A percentile compares a stretch with the other conserved stretches of the same genome.
phyloP scores from a whole-genome alignment of 306 rosid genomes.

The Psophocarpus tetragonolobus region DNA sequence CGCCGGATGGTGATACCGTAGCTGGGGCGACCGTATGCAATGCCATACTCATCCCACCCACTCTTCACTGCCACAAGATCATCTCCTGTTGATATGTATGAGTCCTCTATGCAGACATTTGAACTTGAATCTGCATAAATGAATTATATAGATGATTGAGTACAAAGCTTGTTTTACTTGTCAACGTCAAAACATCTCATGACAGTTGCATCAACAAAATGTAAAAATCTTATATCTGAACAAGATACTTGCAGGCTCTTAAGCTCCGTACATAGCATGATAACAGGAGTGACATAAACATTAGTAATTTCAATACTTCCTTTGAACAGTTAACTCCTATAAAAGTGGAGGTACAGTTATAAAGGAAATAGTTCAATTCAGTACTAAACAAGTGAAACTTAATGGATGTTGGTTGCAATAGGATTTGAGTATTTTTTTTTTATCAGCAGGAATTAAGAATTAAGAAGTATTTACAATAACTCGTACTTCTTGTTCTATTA shows the following conservation, averaged over 20 bases:
- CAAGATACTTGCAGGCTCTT: background rate
- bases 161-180: background rate
- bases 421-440: slow-evolving; percentile 48
- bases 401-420: background rate
- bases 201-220: too few relatives aligned
- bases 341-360: background rate
- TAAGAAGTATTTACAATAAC: too few relatives aligned
- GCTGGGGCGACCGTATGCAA: slow-evolving; percentile 74
- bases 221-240: background rate
- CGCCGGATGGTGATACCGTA: slow-evolving; percentile 73
- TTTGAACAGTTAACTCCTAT: background rate
- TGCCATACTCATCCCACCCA: slow-evolving; percentile 93
- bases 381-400: background rate
- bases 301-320: background rate
- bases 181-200: background rate
- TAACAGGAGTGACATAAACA: background rate
- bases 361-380: background rate
- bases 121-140: slow-evolving; percentile 75
- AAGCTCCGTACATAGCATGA: slow-evolving; percentile 1
- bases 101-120: slow-evolving; percentile 90
- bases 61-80: slow-evolving; percentile 93
- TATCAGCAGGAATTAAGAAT: too few relatives aligned
- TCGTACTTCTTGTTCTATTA: too few relatives aligned
- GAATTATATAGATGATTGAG: background rate
- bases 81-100: slow-evolving; percentile 81